Conservation (phyloP, 139 green algal genomes). For the Protoeuglena noctilucae region DNA sequence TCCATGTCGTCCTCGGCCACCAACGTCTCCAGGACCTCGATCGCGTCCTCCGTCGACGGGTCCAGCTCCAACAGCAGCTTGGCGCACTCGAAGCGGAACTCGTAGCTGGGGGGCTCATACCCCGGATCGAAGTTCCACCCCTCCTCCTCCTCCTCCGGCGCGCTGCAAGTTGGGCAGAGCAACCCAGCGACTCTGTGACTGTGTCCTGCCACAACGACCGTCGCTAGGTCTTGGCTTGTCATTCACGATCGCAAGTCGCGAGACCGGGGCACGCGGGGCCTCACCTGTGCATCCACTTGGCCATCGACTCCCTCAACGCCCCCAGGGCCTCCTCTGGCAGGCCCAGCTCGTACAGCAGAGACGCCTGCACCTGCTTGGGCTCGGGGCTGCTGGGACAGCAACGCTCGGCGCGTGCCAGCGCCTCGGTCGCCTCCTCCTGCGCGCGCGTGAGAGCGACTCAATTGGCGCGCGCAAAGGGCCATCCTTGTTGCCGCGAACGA, state of each 20-base stretch:
- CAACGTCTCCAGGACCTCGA: conserved; percentile 50
- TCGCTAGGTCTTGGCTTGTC: conserved; percentile 11
- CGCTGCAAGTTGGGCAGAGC: too few relatives aligned
- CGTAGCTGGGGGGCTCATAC: conserved; percentile 45
- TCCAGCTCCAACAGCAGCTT: conserved; percentile 80
- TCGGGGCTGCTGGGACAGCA: too few relatives aligned
- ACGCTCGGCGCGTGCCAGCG: conserved; percentile 3
- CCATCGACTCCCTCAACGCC: conserved; percentile 41
- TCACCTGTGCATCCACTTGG: too few relatives aligned
- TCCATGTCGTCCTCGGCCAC: conserved; percentile 60
- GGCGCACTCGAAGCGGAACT: conserved; percentile 66
- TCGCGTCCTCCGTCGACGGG: conserved; percentile 32
- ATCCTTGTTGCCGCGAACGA: too few relatives aligned
- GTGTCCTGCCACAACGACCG: too few relatives aligned
- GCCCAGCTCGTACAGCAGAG: conserved; percentile 34
- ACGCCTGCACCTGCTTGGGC: conserved; percentile 33
- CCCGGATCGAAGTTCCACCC: too few relatives aligned
- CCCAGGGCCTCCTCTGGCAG: conserved; percentile 39
- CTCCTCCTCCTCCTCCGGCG: too few relatives aligned
- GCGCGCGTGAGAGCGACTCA: too few relatives aligned
- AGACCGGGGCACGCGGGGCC: neutral
- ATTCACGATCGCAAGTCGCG: too few relatives aligned
- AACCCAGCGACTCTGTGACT: too few relatives aligned
- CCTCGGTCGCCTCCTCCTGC: conserved; percentile 9
- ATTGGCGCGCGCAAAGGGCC: too few relatives aligned